These are phyloP conservation scores for Yamadazyma nakazawae DNA, from an alignment of 805 yeast genomes.

Conservation along the genomic window DNA sequence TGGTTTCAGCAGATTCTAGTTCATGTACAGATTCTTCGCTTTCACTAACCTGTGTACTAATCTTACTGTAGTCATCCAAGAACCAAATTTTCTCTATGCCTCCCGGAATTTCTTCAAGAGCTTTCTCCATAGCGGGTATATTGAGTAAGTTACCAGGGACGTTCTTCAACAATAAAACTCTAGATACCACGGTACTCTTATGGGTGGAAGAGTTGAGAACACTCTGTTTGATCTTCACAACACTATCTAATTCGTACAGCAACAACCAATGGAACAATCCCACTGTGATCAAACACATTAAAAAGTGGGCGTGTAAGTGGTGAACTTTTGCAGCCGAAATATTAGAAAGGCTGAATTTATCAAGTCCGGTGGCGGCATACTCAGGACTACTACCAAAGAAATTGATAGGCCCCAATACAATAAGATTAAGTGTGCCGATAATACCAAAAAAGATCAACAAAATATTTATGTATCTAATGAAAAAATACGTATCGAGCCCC, in stretches of 20 bases:
- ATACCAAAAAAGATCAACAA: constrained; percentile 49
- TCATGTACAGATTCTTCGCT: constrained; percentile 25
- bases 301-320: constrained; percentile 59
- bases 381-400: constrained; percentile 32
- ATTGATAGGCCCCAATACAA: constrained; percentile 66
- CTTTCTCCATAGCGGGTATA: constrained; percentile 19
- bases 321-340: constrained; percentile 50
- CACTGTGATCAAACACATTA: constrained; percentile 54
- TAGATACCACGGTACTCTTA: constrained; percentile 22
- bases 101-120: constrained; percentile 47
- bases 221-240: constrained; percentile 47
- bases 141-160: constrained; percentile 38
- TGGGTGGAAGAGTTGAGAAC: constrained; percentile 31
- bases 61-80: constrained; percentile 32
- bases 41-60: constrained; percentile 17
- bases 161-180: constrained; percentile 42
- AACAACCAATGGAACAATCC: constrained; percentile 55
- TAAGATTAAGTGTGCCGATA: constrained; percentile 52
- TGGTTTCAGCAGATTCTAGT: constrained; percentile 27
- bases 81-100: constrained; percentile 60
- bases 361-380: constrained; percentile 50
- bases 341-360: constrained; percentile 68
- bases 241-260: constrained; percentile 51
- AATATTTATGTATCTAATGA: constrained; percentile 57
- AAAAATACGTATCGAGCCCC: constrained; percentile 76